Percentiles rank a stretch among this genome's conserved stretches.
Conservation (phyloP, 805 yeast species). For the Ogataea sp. region DNA sequence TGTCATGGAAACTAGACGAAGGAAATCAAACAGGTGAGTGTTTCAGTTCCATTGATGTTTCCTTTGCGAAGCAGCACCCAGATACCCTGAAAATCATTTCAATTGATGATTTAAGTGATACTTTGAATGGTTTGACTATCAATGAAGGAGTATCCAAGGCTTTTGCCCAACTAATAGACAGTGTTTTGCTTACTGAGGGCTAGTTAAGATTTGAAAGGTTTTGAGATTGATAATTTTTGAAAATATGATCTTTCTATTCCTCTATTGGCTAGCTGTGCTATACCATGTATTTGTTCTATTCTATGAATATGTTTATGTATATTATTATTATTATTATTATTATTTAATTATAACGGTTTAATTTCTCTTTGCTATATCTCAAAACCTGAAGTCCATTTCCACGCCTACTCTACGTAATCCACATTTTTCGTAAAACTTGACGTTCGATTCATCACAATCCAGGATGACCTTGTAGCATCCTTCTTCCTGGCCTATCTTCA, state of each 20-base stretch:
- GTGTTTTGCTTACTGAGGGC: background rate
- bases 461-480: constrained; percentile 87
- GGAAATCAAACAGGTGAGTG: constrained; percentile 1
- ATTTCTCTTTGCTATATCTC: background rate
- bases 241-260: no score
- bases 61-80: background rate
- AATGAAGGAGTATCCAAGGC: constrained; percentile 12
- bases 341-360: background rate
- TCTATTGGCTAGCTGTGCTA: no score
- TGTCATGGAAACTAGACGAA: background rate
- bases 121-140: constrained; percentile 10
- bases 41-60: background rate
- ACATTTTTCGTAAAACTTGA: constrained; percentile 83
- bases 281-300: background rate
- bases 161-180: constrained; percentile 8
- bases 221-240: no score
- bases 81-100: background rate
- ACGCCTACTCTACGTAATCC: constrained; percentile 60
- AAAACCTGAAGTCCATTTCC: constrained; percentile 55
- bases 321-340: background rate
- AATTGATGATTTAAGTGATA: constrained; percentile 5
- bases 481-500: constrained; percentile 42
- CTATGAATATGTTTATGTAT: background rate
- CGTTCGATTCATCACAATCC: constrained; percentile 81
- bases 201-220: background rate